These are phyloP conservation scores for Mucor mucedo DNA, from an alignment of 371 early-diverging fungal species.

Conservation along the genomic window DNA sequence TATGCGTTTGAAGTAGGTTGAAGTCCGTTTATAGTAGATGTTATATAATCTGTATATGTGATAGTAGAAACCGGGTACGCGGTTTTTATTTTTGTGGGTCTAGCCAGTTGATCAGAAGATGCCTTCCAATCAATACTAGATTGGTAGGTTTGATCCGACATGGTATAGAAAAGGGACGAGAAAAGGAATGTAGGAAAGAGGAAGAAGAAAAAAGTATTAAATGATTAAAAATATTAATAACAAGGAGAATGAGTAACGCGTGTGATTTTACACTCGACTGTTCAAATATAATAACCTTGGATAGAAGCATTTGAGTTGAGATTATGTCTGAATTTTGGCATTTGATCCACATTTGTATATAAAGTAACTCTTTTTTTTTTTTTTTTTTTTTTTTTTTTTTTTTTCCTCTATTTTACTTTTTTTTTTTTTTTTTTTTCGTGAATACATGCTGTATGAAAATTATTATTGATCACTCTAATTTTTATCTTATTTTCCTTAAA, in stretches of 20 bases:
- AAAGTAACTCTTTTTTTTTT: background rate
- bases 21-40: slow-evolving; percentile 7
- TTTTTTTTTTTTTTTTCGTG: background rate
- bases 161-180: background rate
- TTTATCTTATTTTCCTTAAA: too few species aligned
- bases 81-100: background rate
- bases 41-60: slow-evolving; percentile 18
- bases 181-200: background rate
- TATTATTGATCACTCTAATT: too few species aligned
- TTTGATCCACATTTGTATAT: background rate
- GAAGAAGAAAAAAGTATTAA: background rate
- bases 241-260: slow-evolving; percentile 3
- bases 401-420: background rate
- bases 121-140: slow-evolving; percentile 3
- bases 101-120: background rate
- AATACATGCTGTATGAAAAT: background rate
- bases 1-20: slow-evolving; percentile 2
- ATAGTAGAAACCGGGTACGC: slow-evolving; percentile 10
- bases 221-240: slow-evolving; percentile 9
- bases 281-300: slow-evolving; percentile 5
- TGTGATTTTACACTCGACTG: slow-evolving; percentile 19
- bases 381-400: background rate
- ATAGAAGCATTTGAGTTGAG: slow-evolving; percentile 10
- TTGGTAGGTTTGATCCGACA: slow-evolving; percentile 5
- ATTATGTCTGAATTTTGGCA: slow-evolving; percentile 13